Conservation (phyloP, 441 rosid species). For the Sinapis alba region DNA sequence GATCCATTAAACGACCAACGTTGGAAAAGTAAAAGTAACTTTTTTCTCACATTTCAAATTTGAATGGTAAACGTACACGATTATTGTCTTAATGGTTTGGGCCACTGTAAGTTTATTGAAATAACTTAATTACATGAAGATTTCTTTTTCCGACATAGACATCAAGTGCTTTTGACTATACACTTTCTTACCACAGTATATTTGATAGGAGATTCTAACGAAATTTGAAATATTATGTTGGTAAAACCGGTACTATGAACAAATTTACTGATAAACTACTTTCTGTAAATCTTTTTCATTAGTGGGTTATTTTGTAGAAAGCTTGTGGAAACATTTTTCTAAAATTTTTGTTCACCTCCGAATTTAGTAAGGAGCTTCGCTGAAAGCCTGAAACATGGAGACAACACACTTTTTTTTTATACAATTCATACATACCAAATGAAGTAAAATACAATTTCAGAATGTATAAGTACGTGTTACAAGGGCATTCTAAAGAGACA, state of each 20-base stretch:
- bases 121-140: background rate
- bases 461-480: conserved; percentile 18
- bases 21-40: conserved; percentile 17
- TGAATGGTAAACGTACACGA: background rate
- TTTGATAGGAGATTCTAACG: background rate
- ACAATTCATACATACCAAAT: background rate
- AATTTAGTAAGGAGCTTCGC: background rate
- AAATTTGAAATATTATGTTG: background rate
- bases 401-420: background rate
- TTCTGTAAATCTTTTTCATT: background rate
- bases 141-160: background rate
- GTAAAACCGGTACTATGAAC: background rate
- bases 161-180: background rate
- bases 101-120: background rate
- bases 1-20: conserved; percentile 13
- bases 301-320: background rate
- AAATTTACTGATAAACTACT: background rate
- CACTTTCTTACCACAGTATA: background rate
- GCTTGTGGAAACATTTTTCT: background rate
- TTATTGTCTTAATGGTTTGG: background rate
- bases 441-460: background rate
- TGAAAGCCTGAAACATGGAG: background rate
- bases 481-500: background rate
- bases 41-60: background rate
- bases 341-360: background rate